phyloP scores from a whole-genome alignment of 1,284 basidiomycete genomes.

The Takashimella koratensis region DNA sequence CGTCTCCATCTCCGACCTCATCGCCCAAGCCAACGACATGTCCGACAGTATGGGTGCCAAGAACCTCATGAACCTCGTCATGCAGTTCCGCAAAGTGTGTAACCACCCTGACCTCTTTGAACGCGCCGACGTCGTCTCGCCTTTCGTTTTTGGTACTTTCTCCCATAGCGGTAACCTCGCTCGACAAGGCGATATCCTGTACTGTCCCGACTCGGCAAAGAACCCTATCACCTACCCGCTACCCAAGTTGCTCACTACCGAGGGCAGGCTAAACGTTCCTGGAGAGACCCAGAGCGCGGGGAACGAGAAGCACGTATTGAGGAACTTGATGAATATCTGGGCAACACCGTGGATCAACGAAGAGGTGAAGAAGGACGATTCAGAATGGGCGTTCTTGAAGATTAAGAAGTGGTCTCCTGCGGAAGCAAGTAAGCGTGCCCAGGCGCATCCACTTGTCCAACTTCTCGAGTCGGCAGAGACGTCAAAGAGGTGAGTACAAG shows the following conservation, averaged over 20 bases:
- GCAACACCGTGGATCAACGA: slow-evolving; percentile 70
- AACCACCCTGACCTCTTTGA: slow-evolving; percentile 99
- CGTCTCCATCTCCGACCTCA: slow-evolving; percentile 89
- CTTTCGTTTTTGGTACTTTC: slow-evolving; percentile 82
- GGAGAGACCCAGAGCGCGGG: slow-evolving; percentile 58
- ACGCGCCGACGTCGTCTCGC: slow-evolving; percentile 90
- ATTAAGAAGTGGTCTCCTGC: slow-evolving; percentile 62
- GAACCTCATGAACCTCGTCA: slow-evolving; percentile 97
- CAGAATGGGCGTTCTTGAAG: slow-evolving; percentile 70
- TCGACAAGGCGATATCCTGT: slow-evolving; percentile 80
- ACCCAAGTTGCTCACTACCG: slow-evolving; percentile 73
- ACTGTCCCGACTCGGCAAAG: slow-evolving; percentile 69
- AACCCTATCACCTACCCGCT: slow-evolving; percentile 79
- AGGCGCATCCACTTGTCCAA: slow-evolving; percentile 31
- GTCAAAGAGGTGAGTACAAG: slow-evolving; percentile 18
- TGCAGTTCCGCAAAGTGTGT: slow-evolving; percentile 99
- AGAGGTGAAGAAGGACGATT: slow-evolving; percentile 61
- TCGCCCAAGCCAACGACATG: slow-evolving; percentile 86
- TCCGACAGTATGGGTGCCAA: slow-evolving; percentile 58
- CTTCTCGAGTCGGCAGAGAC: slow-evolving; percentile 13
- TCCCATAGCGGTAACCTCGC: slow-evolving; percentile 74
- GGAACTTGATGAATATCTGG: slow-evolving; percentile 88
- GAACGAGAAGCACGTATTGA: slow-evolving; percentile 61
- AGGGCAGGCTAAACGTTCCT: slow-evolving; percentile 70
- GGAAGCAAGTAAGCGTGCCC: slow-evolving; percentile 59